Evolutionary conservation across 306 rosid species (phyloP).

Genomic region (Leucaena leucocephala): DNA sequence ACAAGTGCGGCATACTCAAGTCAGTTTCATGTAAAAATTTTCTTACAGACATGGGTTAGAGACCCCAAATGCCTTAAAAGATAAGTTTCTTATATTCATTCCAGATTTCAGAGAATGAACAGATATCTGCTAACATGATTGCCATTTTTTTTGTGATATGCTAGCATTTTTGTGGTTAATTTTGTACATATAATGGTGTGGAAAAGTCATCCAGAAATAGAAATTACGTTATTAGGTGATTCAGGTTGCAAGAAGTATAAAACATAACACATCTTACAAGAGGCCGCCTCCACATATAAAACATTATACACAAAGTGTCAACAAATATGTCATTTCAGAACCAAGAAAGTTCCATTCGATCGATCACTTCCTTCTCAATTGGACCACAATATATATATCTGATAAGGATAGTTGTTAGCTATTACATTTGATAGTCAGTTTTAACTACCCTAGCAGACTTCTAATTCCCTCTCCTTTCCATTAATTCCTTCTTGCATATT

Average conservation of each 20-base stretch:
- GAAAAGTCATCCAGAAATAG: constrained; percentile 18
- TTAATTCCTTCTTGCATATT: not conserved
- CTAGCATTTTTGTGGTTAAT: constrained; percentile 15
- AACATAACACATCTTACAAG: not conserved
- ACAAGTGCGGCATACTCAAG: not conserved
- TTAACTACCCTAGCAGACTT: not conserved
- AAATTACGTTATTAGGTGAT: too few species aligned
- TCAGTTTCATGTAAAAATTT: not conserved
- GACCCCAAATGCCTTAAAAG: not conserved
- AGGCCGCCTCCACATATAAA: constrained; percentile 16
- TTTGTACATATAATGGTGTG: not conserved
- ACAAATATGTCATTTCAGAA: not conserved
- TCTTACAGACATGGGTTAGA: not conserved
- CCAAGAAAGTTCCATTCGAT: not conserved
- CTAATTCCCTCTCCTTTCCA: too few species aligned
- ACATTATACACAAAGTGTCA: not conserved
- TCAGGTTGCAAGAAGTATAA: not conserved
- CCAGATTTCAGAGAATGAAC: not conserved
- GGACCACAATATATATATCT: not conserved
- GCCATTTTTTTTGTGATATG: not conserved
- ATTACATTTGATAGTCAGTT: not conserved
- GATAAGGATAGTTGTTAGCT: not conserved
- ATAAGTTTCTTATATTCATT: constrained; percentile 11
- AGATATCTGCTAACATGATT: constrained; percentile 5
- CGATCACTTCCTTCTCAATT: not conserved